Evolutionary conservation across 768 basidiomycete genomes (phyloP), one percentile per base, ranked within the genome.

Genomic region (Collybia nuda): DNA sequence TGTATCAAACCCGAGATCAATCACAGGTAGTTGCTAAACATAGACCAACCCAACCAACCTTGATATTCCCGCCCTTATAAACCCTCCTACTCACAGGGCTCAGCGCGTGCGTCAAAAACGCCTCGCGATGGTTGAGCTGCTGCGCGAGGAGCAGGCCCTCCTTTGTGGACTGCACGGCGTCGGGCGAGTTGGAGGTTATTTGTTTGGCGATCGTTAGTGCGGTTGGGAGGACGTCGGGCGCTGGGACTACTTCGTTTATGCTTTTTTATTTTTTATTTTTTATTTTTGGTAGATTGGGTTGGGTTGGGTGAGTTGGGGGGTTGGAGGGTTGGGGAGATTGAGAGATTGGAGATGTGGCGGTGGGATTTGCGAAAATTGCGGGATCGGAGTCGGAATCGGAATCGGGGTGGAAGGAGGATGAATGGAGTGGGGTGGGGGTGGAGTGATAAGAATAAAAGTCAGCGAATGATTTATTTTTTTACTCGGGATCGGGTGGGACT

Each of bases 121-220:
- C 73, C 12, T 82, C 75, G 19, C 81, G 76, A 38, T 81, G 66
- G 36, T 76, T 75, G n/a, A 74, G 72, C 37, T 73, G 68, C 53
- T 84, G 78, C 1, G 79, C 69, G 2, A 86, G 64, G 14, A 88
- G 47, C 7, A 94, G 69, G 1, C 77, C 86, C n/a, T 76, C 71
- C 63, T 93, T 94, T 2, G 89, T 86, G 40, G 80, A 76, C 56
- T 88, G 86, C 1, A 93, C 84, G 0, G 90, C 76, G 63, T 93
- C 92, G 0, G 91, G 92, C 1, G 88, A 90, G 57, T 88, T 88
- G 19, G 62, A 60, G 14, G 67, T 67, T 53, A 93, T 83, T 47
- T 78, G 69, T 46, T 73, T 67, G 2, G 92, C 90, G 49, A 82
- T 65, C 3, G 71, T 67, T 23, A 93, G 65, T 2, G 91, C 90